Evolutionary conservation across 768 basidiomycete genomes (phyloP).

Genomic region (Podaxis rugospora): DNA sequence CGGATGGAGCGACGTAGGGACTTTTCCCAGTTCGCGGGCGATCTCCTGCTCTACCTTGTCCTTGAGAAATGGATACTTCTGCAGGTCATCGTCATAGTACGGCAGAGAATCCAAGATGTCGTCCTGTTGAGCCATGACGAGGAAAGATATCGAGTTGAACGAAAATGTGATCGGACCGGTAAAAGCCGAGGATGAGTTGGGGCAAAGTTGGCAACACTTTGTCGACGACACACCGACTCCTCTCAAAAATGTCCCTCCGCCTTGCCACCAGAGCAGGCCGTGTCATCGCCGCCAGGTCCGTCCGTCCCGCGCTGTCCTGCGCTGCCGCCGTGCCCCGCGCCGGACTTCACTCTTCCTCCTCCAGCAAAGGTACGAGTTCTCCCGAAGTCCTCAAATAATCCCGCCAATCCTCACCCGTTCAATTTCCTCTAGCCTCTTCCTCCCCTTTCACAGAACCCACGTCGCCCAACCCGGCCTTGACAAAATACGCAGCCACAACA

Average conservation of each 20-base stretch:
- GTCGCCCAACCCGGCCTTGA: conserved; percentile 80
- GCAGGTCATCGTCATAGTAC: conserved; percentile 92
- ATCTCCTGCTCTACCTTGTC: conserved; percentile 77
- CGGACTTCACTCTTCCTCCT: conserved; percentile 42
- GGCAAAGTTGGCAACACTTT: conserved; percentile 7
- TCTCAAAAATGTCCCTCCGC: conserved; percentile 31
- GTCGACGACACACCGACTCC: conserved; percentile 15
- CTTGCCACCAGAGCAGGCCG: conserved; percentile 38
- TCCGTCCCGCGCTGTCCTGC: conserved; percentile 26
- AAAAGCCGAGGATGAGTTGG: conserved; percentile 25
- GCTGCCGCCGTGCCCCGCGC: conserved; percentile 18
- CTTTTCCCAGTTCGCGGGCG: conserved; percentile 57
- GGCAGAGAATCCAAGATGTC: conserved; percentile 82
- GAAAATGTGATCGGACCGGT: conserved; percentile 23
- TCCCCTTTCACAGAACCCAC: conserved; percentile 88
- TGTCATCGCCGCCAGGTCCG: conserved; percentile 35
- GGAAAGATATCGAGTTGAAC: background rate
- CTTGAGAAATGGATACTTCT: conserved; percentile 64
- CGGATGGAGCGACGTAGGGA: conserved; percentile 61
- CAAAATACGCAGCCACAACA: conserved; percentile 66
- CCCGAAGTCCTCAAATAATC: conserved; percentile 8
- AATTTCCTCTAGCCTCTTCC: conserved; percentile 43
- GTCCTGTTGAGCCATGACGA: conserved; percentile 8
- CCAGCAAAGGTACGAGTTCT: conserved; percentile 40
- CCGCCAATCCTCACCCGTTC: conserved; percentile 6